These are phyloP conservation scores for Dianthus caryophyllus DNA, from an alignment of 148 eudicot genomes.

Conservation along the genomic window DNA sequence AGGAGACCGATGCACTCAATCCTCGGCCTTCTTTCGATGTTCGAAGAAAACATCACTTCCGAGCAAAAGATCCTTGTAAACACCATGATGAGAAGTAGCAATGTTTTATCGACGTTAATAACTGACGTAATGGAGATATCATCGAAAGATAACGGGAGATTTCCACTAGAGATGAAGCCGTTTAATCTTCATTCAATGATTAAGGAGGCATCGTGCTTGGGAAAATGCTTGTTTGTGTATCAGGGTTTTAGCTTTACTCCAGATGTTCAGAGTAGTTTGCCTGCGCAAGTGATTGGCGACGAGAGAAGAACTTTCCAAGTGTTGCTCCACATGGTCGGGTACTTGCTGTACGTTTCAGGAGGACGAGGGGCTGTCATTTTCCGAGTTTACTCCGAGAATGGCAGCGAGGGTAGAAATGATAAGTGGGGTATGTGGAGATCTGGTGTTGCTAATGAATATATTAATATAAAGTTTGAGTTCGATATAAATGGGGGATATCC, in stretches of 20 bases:
- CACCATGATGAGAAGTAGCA: constrained; percentile 68
- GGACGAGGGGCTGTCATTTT: constrained; percentile 51
- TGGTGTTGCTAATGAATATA: constrained; percentile 39
- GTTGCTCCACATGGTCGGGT: constrained; percentile 81
- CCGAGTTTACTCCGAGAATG: constrained; percentile 44
- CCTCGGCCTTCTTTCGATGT: constrained; percentile 66
- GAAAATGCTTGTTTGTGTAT: constrained; percentile 60
- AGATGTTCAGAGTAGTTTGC: constrained; percentile 63
- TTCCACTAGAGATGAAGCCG: constrained; percentile 54
- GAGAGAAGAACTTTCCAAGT: constrained; percentile 82
- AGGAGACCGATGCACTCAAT: constrained; percentile 89
- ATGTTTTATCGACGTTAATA: constrained; percentile 67
- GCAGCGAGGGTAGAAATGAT: constrained; percentile 51
- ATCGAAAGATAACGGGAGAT: constrained; percentile 49
- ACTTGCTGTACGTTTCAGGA: constrained; percentile 43
- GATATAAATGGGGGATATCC: constrained; percentile 37
- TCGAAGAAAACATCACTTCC: constrained; percentile 47
- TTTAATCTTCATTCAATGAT: constrained; percentile 63
- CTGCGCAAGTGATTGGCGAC: constrained; percentile 68
- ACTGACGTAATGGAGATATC: constrained; percentile 77
- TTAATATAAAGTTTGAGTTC: constrained; percentile 57
- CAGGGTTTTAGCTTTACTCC: constrained; percentile 46
- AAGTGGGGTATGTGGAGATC: constrained; percentile 59
- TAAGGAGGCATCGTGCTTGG: constrained; percentile 70
- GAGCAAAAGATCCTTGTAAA: constrained; percentile 54